Evolutionary conservation across 495 filamentous ascomycete genomes (phyloP).

Genomic region (Wilcoxina mikolae): DNA sequence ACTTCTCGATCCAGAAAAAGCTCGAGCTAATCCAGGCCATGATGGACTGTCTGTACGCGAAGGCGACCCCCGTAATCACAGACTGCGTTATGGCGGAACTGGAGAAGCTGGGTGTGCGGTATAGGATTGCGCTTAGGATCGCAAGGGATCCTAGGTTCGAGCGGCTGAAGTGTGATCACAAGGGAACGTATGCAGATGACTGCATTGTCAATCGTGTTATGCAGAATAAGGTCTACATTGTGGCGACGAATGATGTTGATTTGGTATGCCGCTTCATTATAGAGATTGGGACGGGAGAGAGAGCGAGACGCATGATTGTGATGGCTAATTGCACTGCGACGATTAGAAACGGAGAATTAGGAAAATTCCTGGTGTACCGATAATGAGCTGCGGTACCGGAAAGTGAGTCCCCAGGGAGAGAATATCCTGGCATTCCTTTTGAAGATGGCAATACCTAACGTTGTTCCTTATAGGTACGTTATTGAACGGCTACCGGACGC

Average conservation of each 20-base stretch:
- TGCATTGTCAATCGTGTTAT: conserved; percentile 79
- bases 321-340: background rate
- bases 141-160: conserved; percentile 88
- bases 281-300: too few relatives aligned
- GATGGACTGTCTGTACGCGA: conserved; percentile 67
- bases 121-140: conserved; percentile 73
- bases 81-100: conserved; percentile 66
- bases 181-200: conserved; percentile 88
- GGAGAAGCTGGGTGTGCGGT: conserved; percentile 81
- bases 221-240: conserved; percentile 56
- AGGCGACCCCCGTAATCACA: conserved; percentile 54
- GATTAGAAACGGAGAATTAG: conserved; percentile 60
- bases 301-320: background rate
- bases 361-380: conserved; percentile 60
- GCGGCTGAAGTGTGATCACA: conserved; percentile 69
- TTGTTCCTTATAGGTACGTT: conserved; percentile 63
- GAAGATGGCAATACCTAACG: conserved; percentile 42
- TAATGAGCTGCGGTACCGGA: conserved; percentile 36
- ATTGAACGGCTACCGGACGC: conserved; percentile 84
- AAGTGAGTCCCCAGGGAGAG: conserved; percentile 31
- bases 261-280: conserved; percentile 25
- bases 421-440: background rate
- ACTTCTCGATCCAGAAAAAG: conserved; percentile 79
- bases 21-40: conserved; percentile 70
- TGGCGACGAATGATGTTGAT: conserved; percentile 77